Evolutionary conservation across 2,329 filamentous ascomycete genomes (phyloP).

Genomic region (Paecilomyces fulvus): DNA sequence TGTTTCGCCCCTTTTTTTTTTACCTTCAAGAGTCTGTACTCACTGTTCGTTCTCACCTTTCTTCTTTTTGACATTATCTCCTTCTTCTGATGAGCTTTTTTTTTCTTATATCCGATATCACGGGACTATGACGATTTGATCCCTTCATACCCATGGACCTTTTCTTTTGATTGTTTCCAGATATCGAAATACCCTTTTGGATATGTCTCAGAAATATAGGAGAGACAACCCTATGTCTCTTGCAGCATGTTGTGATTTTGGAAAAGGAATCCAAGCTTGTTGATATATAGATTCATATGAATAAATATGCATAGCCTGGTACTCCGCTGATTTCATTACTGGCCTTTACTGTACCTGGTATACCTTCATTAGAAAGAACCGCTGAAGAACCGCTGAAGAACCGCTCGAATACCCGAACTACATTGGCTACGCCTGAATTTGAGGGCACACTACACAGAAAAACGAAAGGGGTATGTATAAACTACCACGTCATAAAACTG

Average conservation of each 20-base stretch:
- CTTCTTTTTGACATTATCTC: background rate
- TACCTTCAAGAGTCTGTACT: background rate
- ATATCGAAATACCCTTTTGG: background rate
- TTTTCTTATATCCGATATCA: background rate
- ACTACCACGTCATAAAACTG: background rate
- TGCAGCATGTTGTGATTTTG: background rate
- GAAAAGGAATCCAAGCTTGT: background rate
- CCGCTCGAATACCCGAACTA: too few relatives aligned
- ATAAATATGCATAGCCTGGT: background rate
- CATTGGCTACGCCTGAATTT: background rate
- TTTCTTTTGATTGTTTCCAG: background rate
- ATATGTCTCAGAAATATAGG: background rate
- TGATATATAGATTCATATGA: background rate
- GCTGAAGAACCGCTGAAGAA: background rate
- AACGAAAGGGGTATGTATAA: background rate
- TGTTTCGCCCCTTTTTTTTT: background rate
- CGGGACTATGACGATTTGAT: background rate
- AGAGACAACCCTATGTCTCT: background rate
- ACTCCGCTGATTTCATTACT: background rate
- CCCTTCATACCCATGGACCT: background rate
- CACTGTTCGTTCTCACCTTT: slow-evolving; percentile 6
- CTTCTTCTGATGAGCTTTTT: background rate
- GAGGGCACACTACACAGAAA: background rate
- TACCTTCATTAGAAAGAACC: background rate
- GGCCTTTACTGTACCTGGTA: background rate